A percentile compares a stretch with the other conserved stretches of the same genome.
Evolutionary conservation across 805 yeast species (phyloP).

Genomic region (Pichia pseudocactophila): DNA sequence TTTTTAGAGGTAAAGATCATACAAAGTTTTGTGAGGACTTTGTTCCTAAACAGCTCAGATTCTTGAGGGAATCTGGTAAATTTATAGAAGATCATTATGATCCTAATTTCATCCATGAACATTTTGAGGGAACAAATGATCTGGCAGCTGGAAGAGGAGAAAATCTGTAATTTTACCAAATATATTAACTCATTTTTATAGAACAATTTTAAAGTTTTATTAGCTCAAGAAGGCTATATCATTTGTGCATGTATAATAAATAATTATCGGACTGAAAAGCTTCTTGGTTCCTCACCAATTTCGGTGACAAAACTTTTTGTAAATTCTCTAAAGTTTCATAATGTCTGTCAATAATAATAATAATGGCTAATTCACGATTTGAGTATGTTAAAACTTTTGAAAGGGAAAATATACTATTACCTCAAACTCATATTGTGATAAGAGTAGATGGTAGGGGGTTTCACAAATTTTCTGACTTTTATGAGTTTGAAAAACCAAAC

Average conservation of each 20-base stretch:
- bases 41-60: conserved; percentile 20
- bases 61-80: conserved; percentile 8
- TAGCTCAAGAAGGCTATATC: no score
- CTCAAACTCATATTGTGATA: conserved; percentile 72
- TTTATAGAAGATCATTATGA: neutral
- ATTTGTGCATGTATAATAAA: no score
- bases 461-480: conserved; percentile 69
- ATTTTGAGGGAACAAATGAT: neutral
- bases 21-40: conserved; percentile 16
- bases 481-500: conserved; percentile 80
- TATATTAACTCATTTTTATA: no score
- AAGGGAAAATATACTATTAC: conserved; percentile 59
- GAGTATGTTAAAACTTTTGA: conserved; percentile 86
- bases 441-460: conserved; percentile 93
- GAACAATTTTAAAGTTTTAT: no score
- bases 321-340: no score
- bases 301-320: no score
- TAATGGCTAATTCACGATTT: conserved; percentile 77
- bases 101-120: neutral
- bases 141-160: neutral
- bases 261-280: no score
- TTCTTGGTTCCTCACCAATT: no score
- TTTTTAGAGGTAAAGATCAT: conserved; percentile 14
- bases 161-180: neutral
- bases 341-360: no score